phyloP scores from a whole-genome alignment of 2,329 filamentous ascomycete species.

The Botryosphaeria dothidea region DNA sequence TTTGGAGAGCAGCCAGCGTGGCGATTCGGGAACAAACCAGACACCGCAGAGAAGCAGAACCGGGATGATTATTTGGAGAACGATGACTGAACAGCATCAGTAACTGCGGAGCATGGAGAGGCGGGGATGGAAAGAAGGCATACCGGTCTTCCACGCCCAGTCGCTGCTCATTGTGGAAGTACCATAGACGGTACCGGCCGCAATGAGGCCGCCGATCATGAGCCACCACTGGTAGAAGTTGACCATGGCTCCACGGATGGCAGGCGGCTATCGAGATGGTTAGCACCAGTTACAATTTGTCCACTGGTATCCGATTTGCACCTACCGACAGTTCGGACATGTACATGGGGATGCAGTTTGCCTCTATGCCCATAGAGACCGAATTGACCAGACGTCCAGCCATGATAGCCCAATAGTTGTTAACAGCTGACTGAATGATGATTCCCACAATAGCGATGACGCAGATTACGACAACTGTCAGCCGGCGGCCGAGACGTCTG shows the following conservation, averaged over 20 bases:
- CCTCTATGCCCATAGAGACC: neutral
- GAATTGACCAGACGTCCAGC: neutral
- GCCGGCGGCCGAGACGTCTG: neutral
- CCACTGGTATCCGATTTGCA: neutral
- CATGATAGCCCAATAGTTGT: conserved; percentile 3
- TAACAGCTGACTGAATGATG: neutral
- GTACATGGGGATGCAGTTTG: neutral
- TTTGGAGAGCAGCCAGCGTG: conserved; percentile 54
- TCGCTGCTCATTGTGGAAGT: neutral
- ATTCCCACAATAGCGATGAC: neutral
- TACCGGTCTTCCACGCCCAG: conserved; percentile 8
- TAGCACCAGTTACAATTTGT: neutral
- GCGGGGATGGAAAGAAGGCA: neutral
- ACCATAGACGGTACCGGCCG: conserved; percentile 2
- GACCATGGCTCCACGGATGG: conserved; percentile 2
- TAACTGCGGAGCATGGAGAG: no score
- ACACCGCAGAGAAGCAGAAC: conserved; percentile 30
- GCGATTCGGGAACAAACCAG: conserved; percentile 40
- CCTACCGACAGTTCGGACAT: conserved; percentile 1
- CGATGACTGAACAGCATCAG: conserved; percentile 26
- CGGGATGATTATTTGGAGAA: conserved; percentile 27
- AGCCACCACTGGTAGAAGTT: conserved; percentile 13
- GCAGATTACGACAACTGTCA: neutral
- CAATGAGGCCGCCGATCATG: neutral
- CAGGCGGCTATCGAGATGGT: neutral